Evolutionary conservation across 176 grass and related monocot genomes (phyloP).

Genomic region (Carex kokanica): DNA sequence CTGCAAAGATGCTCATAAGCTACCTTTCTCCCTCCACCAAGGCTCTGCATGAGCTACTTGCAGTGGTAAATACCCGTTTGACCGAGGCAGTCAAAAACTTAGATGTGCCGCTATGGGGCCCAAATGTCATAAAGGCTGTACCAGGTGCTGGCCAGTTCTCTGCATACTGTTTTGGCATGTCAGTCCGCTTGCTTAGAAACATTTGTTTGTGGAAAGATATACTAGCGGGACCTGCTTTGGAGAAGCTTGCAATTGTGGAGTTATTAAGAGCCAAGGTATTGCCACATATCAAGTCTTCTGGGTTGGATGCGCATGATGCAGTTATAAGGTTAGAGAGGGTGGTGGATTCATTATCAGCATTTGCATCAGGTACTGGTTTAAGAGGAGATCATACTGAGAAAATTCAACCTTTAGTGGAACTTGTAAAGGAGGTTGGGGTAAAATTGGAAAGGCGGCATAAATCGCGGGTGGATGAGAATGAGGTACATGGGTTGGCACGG

Average conservation of each 20-base stretch:
- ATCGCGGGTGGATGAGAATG: slow-evolving; percentile 53
- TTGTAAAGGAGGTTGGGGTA: slow-evolving; percentile 59
- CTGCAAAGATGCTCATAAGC: slow-evolving; percentile 52
- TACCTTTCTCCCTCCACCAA: slow-evolving; percentile 60
- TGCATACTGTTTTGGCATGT: slow-evolving; percentile 80
- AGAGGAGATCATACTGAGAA: slow-evolving; percentile 30
- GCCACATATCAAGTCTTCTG: slow-evolving; percentile 83
- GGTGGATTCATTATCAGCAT: slow-evolving; percentile 46
- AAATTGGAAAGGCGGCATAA: slow-evolving; percentile 58
- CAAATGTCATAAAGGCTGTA: slow-evolving; percentile 60
- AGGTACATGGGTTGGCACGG: slow-evolving; percentile 54
- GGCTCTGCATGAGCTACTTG: slow-evolving; percentile 60
- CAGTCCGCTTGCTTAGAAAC: slow-evolving; percentile 72
- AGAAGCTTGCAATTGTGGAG: slow-evolving; percentile 79
- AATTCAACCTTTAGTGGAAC: slow-evolving; percentile 57
- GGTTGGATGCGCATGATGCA: slow-evolving; percentile 75
- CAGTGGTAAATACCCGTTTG: slow-evolving; percentile 52
- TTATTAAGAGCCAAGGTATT: slow-evolving; percentile 76
- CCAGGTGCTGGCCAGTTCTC: slow-evolving; percentile 65
- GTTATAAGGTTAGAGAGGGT: slow-evolving; percentile 68
- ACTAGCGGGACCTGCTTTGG: slow-evolving; percentile 56
- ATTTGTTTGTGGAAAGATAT: slow-evolving; percentile 88
- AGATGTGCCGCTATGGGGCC: slow-evolving; percentile 75
- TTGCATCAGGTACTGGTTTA: slow-evolving; percentile 36
- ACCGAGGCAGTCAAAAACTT: slow-evolving; percentile 51